Base-by-base conservation (phyloP, 371 early-diverging fungal species). In the Mitosporidium daphniae region DNA sequence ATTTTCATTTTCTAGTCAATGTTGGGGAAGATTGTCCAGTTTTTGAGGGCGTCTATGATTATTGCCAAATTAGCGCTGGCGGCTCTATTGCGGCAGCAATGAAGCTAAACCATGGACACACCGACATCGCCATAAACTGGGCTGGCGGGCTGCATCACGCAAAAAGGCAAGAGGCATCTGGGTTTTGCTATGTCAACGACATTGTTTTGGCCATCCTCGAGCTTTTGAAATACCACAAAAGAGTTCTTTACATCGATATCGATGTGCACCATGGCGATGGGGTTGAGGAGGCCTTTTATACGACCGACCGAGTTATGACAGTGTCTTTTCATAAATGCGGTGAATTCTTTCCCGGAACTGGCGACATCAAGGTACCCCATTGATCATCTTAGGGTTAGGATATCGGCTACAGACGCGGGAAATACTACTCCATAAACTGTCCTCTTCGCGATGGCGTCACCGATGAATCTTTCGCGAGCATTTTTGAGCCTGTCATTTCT, bases 221-320 rank as follows among this genome's bases (percentile, higher is more conserved):
- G 45, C 53, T 97, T 25, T 43, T 97, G 33, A 53, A 62, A 31
- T 63, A 63, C 38, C 68, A 93, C 46, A 61, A 63, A 27, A 64
- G 93, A 25, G 94, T 97, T 6, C 47, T 97, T 16, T 97, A 97
- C 48, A 63, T 97, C 34, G 98, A 97, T 44, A 91, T 91, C 37
- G 98, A 97, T 39, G 69, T 91, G 14, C 98, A 97, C 44, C 95
- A 97, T 42, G 98, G 98, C 5, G 98, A 94, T 40, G 98, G 95
- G 19, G 98, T 97, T 21, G 50, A 49, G 42, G 98, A 97, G 45
- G 98, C 98, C 1, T 97, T 97, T 47, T 93, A 86, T 41, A 68
- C 71, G 6, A 78, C 91, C 3, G 93, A 94, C 40, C 59, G 98
- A 25, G 98, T 97, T 20, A 78, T 93, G 82, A 84, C 95, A 0